Base-by-base conservation (phyloP, 2,329 filamentous ascomycete genomes). In the Microdochium nivale region DNA sequence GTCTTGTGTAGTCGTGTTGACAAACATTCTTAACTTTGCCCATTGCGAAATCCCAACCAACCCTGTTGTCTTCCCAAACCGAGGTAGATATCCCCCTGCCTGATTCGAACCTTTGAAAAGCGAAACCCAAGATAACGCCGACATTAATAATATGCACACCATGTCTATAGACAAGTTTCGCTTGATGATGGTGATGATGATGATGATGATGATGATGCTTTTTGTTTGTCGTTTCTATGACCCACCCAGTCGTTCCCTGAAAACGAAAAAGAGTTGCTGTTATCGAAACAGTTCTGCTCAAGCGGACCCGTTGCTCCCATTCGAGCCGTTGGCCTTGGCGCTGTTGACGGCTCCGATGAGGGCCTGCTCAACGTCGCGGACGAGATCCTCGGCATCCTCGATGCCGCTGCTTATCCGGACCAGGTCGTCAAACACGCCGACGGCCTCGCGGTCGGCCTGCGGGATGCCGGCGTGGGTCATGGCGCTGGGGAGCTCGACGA, bases 391-490 rank as follows among this genome's bases (percentile, higher is more conserved):
- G 8, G 83, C 81, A 64, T 99, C 94, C 73, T 99, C 94, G 51
- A 99, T 83, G 62, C 94, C 94, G 67, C 90, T 96, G 77, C 90
- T 95, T 54, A 99, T 77, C 58, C 94, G 81, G 27, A 99, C 88
- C 8, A 99, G 79, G 68, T 99, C 94, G 65, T 99, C 94, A 64
- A 85, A 97, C 30, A 99, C 90, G 55, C 94, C 94, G 1, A 94
- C 90, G 2, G 86, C 87, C 77, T 99, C 94, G 53, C 94, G 80
- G 75, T 95, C 84, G 55, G 90, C 90, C 67, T 80, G 83, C 49
- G 94, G 94, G 58, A 99, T 99, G 53, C 92, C 94, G 24, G 90
- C 88, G 70, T 99, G 94, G 19, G 94, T 99, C 94, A 99, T 99
- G 71, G 84, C 88, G 62, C 88, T 88, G 23, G 94, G 94, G 2